Conservation (phyloP, 345 rosid genomes). For the Corchorus capsularis region DNA sequence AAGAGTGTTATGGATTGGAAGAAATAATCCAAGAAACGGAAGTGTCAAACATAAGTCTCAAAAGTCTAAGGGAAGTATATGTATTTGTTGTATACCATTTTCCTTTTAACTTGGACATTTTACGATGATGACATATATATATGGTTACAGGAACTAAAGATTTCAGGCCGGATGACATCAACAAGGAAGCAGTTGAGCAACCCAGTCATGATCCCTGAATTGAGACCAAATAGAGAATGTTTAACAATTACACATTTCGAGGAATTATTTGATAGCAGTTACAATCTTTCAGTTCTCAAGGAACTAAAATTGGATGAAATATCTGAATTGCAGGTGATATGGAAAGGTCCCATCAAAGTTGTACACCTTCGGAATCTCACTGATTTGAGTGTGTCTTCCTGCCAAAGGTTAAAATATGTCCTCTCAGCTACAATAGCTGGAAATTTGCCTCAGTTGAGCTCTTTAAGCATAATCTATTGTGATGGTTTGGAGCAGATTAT, state of each 20-base stretch:
- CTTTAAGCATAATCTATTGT: accelerated
- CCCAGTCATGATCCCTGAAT: not conserved
- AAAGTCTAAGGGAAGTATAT: too few relatives aligned
- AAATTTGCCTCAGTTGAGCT: not conserved
- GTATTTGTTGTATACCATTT: too few relatives aligned
- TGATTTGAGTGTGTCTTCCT: not conserved
- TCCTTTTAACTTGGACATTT: too few relatives aligned
- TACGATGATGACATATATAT: too few relatives aligned
- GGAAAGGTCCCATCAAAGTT: not conserved
- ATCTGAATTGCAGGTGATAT: not conserved
- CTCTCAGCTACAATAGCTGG: not conserved
- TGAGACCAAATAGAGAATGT: not conserved
- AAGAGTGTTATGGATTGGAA: not conserved
- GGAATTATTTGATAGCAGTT: not conserved
- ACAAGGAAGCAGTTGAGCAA: not conserved
- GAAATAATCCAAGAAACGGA: too few relatives aligned
- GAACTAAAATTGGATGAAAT: not conserved
- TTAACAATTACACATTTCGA: not conserved
- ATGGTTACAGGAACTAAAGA: not conserved
- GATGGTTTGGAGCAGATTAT: not conserved
- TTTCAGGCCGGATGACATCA: not conserved
- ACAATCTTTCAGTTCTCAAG: not conserved
- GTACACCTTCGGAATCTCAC: not conserved
- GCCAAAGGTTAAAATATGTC: not conserved
- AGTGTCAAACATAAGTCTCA: too few relatives aligned